These are phyloP conservation scores for Moricandia arvensis DNA, from an alignment of 345 rosid species.

Conservation along the genomic window DNA sequence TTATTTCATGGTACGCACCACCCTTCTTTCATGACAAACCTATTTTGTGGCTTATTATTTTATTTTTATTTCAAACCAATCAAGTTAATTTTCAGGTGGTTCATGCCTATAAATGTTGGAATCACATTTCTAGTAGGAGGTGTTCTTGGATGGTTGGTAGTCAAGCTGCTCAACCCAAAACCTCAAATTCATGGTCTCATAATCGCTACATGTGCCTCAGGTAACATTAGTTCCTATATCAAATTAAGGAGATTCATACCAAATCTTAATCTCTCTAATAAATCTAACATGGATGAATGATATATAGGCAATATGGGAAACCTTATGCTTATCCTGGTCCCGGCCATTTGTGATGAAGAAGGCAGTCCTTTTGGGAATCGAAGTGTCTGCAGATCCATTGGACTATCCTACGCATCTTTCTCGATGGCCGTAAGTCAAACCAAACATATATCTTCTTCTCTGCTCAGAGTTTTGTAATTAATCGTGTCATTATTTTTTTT, in stretches of 20 bases:
- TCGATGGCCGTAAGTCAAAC: slow-evolving; percentile 86
- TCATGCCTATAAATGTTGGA: slow-evolving; percentile 91
- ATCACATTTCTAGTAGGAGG: slow-evolving; percentile 80
- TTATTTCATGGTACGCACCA: slow-evolving; percentile 69
- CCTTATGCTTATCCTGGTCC: slow-evolving; percentile 72
- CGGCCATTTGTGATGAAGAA: slow-evolving; percentile 83
- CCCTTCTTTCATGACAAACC: neutral
- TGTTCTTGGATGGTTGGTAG: slow-evolving; percentile 79
- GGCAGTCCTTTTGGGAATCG: slow-evolving; percentile 71
- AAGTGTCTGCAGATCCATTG: slow-evolving; percentile 55
- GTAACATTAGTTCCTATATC: slow-evolving; percentile 34
- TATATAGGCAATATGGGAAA: slow-evolving; percentile 80
- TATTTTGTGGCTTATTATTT: neutral
- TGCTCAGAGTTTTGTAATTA: neutral
- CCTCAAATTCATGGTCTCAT: slow-evolving; percentile 83
- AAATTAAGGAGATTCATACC: neutral
- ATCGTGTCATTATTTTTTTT: neutral
- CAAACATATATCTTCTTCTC: slow-evolving; percentile 7
- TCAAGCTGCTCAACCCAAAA: slow-evolving; percentile 69
- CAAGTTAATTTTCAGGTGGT: slow-evolving; percentile 66
- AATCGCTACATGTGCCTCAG: slow-evolving; percentile 80
- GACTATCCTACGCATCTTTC: slow-evolving; percentile 88
- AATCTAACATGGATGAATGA: neutral
- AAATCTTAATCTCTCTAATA: neutral
- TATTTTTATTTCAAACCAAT: neutral